Evolutionary conservation across 495 filamentous ascomycete genomes (phyloP), one percentile per base, ranked within the genome.

Genomic region (Penicillium argentinense): DNA sequence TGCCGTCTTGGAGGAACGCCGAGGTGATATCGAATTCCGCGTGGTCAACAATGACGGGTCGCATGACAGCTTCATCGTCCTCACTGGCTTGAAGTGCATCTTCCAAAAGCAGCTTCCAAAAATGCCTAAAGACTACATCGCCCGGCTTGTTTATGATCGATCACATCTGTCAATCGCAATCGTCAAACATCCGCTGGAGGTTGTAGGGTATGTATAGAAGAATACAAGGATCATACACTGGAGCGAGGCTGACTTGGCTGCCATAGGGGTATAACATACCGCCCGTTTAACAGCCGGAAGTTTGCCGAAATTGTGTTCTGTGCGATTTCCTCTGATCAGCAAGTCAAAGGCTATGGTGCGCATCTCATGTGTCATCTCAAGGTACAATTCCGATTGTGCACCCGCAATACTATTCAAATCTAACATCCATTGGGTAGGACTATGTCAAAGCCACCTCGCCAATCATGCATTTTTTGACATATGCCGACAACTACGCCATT

Each of bases 261-360:
- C 19, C 28, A 34, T 51, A 83, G 89, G 38, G 93, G 93, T 7
- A 97, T 98, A 56, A 97, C 95, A 17, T 98, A 96, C 68, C 85
- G 92, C 13, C 95, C 93, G 1, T 98, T 98, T 69, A 88, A 92
- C 59, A 84, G 83, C 44, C 87, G 92, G 40, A 82, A 89, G 56
- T 98, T 98, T 59, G 93, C 93, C 34, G 93, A 98, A 68, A 98
- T 98, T 44, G 95, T 98, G 30, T 98, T 98, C 60, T 98, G 92
- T 64, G 93, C 93, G 49, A 96, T 98, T 52, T 95, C 88, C 16
- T 95, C 90, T 3, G 95, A 97, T 60, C 93, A 98, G 62, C 93
- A 98, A 70, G 93, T 98, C 42, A 97, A 97, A 66, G 93, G 93
- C 39, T 98, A 98, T 55, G 95, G 93, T 53, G 93, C 93, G 9